A percentile compares a stretch with the other conserved stretches of the same genome.
Evolutionary conservation across 2,329 filamentous ascomycete species (phyloP).

Genomic region (Diaporthe sp.): DNA sequence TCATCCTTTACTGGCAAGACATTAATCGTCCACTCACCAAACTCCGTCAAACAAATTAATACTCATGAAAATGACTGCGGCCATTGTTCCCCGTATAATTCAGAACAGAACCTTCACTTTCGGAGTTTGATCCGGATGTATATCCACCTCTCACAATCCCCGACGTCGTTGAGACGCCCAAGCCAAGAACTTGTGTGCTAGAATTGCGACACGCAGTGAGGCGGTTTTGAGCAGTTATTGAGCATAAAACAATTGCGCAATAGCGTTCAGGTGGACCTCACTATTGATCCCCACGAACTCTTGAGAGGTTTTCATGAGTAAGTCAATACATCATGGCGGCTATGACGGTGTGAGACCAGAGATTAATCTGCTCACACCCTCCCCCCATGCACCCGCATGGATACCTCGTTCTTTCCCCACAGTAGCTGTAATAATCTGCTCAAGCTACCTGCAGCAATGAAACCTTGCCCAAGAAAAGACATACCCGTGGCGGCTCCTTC

Average conservation of each 20-base stretch:
- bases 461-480: neutral
- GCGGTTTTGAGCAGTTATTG: slow-evolving; percentile 7
- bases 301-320: neutral
- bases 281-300: neutral
- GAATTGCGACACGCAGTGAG: neutral
- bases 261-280: neutral
- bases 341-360: neutral
- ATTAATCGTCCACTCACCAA: neutral
- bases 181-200: neutral
- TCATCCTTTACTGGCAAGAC: fast-evolving
- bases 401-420: neutral
- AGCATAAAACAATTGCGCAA: neutral
- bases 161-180: too few relatives aligned
- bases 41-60: neutral
- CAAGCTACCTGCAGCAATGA: neutral
- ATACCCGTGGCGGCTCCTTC: neutral
- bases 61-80: too few relatives aligned
- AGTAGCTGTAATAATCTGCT: neutral
- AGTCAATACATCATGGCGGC: neutral
- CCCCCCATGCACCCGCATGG: slow-evolving; percentile 9
- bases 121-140: neutral
- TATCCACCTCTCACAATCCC: neutral
- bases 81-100: too few relatives aligned
- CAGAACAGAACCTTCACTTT: neutral
- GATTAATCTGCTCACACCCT: slow-evolving; percentile 20